Base-by-base conservation (phyloP, 208 protist genomes). In the Trypanosomatidae sp. region DNA sequence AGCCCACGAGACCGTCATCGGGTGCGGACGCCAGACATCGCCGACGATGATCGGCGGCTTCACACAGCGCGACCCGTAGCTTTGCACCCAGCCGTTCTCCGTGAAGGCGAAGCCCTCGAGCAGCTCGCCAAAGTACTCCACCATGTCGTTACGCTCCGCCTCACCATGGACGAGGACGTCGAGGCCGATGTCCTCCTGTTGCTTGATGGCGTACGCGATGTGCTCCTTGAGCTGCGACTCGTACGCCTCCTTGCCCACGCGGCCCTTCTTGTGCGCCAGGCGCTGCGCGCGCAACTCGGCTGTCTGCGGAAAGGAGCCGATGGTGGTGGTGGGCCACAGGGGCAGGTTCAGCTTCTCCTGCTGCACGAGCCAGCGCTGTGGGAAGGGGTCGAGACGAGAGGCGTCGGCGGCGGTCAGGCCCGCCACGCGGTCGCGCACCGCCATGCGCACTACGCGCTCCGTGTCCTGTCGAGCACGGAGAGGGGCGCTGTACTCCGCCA, bases 121-220 rank as follows among this genome's bases (percentile, higher is more conserved):
- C 49, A 89, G 67, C 76, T 97, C 87, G 67, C 90, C 92, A 78
- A 97, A 96, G 77, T 97, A 96, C 78, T 97, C 90, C 28, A 97
- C 94, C 94, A 98, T 98, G 81, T 98, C 94, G 43, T 87, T 94
- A 43, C 94, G 80, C 78, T 97, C 94, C 46, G 87, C 84, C 79
- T 98, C 94, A 56, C 94, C 94, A 73, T 97, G 92, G 28, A 98
- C 94, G 33, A 97, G 78, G 12, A 98, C 84, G 80, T 98, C 94
- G 9, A 98, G 71, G 58, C 77, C 94, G 64, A 96, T 87, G 25
- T 84, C 81, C 70, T 97, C 91, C 76, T 98, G 94, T 44, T 92
- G 66, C 12, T 71, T 59, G 73, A 98, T 79, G 17, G 85, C 80
- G n/a, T 81, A 69, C 79, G 83, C 82, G 76, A 96, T 95, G 72